A percentile compares a stretch with the other conserved stretches of the same genome.
Conservation (phyloP, 345 rosid species). For the Salix koriyanagi region DNA sequence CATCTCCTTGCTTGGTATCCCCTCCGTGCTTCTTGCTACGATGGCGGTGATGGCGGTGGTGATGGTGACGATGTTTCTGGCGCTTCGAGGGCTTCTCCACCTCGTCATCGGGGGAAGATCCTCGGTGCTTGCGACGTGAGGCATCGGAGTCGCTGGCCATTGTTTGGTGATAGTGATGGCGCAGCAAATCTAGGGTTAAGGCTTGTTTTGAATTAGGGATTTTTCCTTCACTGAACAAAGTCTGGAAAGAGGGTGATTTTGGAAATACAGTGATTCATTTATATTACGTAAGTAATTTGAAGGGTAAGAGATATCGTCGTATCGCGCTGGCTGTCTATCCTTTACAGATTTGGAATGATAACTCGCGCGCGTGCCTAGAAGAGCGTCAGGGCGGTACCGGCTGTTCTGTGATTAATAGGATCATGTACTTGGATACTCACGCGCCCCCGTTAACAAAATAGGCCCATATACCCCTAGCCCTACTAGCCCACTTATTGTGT, state of each 20-base stretch:
- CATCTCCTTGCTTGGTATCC: conserved; percentile 29
- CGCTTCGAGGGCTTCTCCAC: conserved; percentile 63
- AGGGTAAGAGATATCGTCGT: not conserved
- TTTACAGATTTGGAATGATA: not conserved
- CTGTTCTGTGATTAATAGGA: not conserved
- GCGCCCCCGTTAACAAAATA: not conserved
- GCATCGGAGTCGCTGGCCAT: conserved; percentile 36
- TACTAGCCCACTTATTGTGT: not conserved
- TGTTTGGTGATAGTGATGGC: not conserved
- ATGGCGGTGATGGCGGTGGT: conserved; percentile 53
- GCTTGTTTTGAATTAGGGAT: not conserved
- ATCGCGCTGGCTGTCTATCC: not conserved
- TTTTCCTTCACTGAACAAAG: not conserved
- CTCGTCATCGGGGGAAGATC: conserved; percentile 48
- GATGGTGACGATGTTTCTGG: conserved; percentile 74
- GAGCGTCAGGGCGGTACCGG: not conserved
- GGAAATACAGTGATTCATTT: not conserved
- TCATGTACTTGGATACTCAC: not conserved
- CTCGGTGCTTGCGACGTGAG: conserved; percentile 68
- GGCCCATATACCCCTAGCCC: not conserved
- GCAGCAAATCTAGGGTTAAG: conserved; percentile 10
- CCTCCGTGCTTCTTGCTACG: conserved; percentile 60
- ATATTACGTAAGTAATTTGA: not conserved
- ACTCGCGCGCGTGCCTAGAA: not conserved
- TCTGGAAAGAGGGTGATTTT: not conserved